phyloP scores from a whole-genome alignment of 2,329 filamentous ascomycete genomes.

The Venturia oleaginea region DNA sequence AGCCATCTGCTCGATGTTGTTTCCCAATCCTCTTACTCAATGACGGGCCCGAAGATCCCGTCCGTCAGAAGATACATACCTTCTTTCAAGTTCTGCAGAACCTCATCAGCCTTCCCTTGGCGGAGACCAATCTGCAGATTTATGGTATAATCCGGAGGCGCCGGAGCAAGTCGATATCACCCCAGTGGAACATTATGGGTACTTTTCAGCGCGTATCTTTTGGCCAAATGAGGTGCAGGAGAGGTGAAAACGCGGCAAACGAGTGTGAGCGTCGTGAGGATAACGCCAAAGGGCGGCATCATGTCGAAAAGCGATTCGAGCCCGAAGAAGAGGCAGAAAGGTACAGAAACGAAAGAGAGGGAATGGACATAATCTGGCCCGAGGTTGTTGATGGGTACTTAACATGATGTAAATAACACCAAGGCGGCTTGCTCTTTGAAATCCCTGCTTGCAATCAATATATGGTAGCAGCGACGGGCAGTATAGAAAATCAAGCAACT shows the following conservation, averaged over 20 bases:
- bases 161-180: conserved; percentile 41
- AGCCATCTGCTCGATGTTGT: background rate
- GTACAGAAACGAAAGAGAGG: background rate
- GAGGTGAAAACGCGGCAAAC: background rate
- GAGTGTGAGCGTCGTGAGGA: background rate
- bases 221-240: background rate
- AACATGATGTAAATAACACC: background rate
- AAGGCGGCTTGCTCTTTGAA: background rate
- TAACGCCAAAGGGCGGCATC: background rate
- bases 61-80: conserved; percentile 23
- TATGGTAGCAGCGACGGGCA: background rate
- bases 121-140: conserved; percentile 50
- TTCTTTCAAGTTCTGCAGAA: conserved; percentile 47
- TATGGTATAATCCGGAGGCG: conserved; percentile 41
- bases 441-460: too few species aligned
- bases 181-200: conserved; percentile 41
- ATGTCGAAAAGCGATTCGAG: background rate
- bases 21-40: background rate
- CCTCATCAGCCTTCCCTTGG: conserved; percentile 46
- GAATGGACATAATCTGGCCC: background rate
- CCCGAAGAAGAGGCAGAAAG: background rate
- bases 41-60: background rate
- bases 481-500: background rate
- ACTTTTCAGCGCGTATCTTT: conserved; percentile 47
- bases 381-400: background rate